Evolutionary conservation across 495 filamentous ascomycete genomes (phyloP).

Genomic region (Neurospora terricola): DNA sequence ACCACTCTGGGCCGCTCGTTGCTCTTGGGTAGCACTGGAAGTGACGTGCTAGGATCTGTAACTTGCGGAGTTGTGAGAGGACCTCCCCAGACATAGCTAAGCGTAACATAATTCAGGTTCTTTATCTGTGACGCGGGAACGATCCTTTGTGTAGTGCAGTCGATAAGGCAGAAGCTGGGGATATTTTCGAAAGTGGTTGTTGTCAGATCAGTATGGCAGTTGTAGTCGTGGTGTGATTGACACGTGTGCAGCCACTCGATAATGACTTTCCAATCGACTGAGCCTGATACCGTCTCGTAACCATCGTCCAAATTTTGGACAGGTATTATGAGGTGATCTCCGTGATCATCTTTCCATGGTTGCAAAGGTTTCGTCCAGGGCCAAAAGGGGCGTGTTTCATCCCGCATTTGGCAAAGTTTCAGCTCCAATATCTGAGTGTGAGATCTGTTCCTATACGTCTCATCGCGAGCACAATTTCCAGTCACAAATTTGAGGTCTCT

Average conservation of each 20-base stretch:
- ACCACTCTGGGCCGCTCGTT: not conserved
- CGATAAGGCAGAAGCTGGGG: not conserved
- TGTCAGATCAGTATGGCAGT: not conserved
- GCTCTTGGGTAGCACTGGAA: not conserved
- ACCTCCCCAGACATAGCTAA: constrained; percentile 1
- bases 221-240: not conserved
- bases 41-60: accelerated
- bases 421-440: not conserved
- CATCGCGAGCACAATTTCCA: too few relatives aligned
- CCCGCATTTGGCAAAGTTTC: not conserved
- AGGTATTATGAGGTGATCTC: not conserved
- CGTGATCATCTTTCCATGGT: not conserved
- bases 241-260: not conserved
- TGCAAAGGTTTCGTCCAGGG: too few relatives aligned
- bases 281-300: not conserved
- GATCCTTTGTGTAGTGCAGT: not conserved
- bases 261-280: not conserved
- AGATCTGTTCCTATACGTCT: too few relatives aligned
- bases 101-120: not conserved
- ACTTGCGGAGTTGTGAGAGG: not conserved
- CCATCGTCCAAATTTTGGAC: not conserved
- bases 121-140: not conserved
- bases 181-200: not conserved
- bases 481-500: too few relatives aligned
- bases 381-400: too few relatives aligned